phyloP scores from a whole-genome alignment of 2,329 filamentous ascomycete species.

The Coniochaeta sp. region DNA sequence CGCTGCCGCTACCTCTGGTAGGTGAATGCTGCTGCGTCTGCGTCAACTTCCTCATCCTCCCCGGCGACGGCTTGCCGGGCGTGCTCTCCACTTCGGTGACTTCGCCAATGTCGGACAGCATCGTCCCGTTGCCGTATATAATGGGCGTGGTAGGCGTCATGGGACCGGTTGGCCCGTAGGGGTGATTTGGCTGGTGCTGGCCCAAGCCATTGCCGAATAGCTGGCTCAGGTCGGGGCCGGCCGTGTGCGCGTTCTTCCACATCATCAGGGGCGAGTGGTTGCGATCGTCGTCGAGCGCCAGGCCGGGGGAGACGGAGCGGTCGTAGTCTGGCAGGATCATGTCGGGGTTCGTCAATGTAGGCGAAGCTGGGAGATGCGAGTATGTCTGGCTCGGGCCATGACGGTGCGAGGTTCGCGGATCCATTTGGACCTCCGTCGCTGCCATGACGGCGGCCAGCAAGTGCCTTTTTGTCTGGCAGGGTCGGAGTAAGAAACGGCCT shows the following conservation, averaged over 20 bases:
- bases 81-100: slow-evolving; percentile 46
- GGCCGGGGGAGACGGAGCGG: slow-evolving; percentile 43
- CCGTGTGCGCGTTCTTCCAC: slow-evolving; percentile 40
- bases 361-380: slow-evolving; percentile 58
- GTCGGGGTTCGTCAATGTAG: slow-evolving; percentile 86
- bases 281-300: slow-evolving; percentile 31
- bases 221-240: slow-evolving; percentile 26
- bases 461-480: background rate
- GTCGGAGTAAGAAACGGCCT: background rate
- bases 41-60: slow-evolving; percentile 25
- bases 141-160: slow-evolving; percentile 53
- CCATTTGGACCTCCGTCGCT: slow-evolving; percentile 16
- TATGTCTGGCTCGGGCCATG: slow-evolving; percentile 17
- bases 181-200: slow-evolving; percentile 25
- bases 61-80: slow-evolving; percentile 31
- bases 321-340: slow-evolving; percentile 83
- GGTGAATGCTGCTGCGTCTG: slow-evolving; percentile 18
- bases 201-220: slow-evolving; percentile 32
- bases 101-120: slow-evolving; percentile 59
- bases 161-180: slow-evolving; percentile 28
- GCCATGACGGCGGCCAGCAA: slow-evolving; percentile 9
- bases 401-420: slow-evolving; percentile 14
- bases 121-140: slow-evolving; percentile 62
- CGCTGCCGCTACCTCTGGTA: slow-evolving; percentile 20
- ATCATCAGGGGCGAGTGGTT: slow-evolving; percentile 43